Evolutionary conservation across 2,329 filamentous ascomycete species (phyloP), one percentile per base, ranked within the genome.

Genomic region (Fonsecaea multimorphosa): DNA sequence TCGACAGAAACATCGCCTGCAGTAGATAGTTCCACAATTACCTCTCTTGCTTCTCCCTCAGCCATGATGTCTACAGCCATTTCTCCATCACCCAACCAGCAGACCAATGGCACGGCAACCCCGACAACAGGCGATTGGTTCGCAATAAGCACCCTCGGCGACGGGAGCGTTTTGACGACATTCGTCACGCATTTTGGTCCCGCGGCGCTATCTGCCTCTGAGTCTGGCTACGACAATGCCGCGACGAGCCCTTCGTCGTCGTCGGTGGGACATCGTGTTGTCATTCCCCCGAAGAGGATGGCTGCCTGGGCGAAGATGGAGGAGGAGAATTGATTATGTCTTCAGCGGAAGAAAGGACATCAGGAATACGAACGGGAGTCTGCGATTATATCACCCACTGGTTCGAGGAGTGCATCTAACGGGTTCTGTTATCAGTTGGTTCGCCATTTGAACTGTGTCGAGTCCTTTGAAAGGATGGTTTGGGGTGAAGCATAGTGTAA

Each of bases 241-340:
- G 27, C 8, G 1, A 34, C 16, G 27, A 24, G 36, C 29, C 19
- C 27, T 1, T 14, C 14, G 11, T 7, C 56, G 11, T 7, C 56
- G n/a, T 4, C n/a, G 29, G 27, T 24, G 56, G 29, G 31, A 12
- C 56, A 14, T 34, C 58, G 29, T 36, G 19, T 51, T 52, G 58
- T 60, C 22, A 19, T 60, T 29, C 44, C 44, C 12, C 58, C 58
- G 2, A 51, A 31, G 44, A 60, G 46, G 58, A 46, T 36, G 44
- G 46, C 58, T n/a, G 19, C n/a, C n/a, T 60, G 58, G 58, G 58
- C 31, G 19, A 52, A 29, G 16, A 40, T 36, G 63, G 58, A 34
- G 2, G 40, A 24, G 2, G 27, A 4, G 19, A 7, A 9, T 3
- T 40, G 40, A 22, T 46, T 24, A 46, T 46, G 38, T 19, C 12